These are phyloP conservation scores for Phytopythium delawarense DNA, from an alignment of 352 stramenopile species.

Conservation along the genomic window DNA sequence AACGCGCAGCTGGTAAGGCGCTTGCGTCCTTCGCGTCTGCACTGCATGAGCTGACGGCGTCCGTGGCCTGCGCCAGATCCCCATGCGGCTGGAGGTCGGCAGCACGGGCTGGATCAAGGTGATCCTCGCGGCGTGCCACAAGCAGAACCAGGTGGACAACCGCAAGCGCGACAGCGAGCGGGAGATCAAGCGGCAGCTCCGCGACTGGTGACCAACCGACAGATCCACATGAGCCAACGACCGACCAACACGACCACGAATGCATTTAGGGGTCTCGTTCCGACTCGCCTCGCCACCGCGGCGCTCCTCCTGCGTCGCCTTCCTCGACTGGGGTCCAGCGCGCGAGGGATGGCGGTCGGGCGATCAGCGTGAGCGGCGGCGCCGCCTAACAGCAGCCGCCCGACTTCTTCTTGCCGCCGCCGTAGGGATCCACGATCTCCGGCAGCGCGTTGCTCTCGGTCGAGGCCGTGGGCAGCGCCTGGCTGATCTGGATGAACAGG, in stretches of 20 bases:
- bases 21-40: not conserved
- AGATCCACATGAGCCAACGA: not conserved
- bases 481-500: constrained; percentile 91
- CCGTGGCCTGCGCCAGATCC: constrained; percentile 36
- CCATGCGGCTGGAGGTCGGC: constrained; percentile 64
- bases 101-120: constrained; percentile 85
- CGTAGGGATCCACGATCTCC: constrained; percentile 85
- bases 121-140: constrained; percentile 68
- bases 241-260: constrained; percentile 10
- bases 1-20: constrained; percentile 63
- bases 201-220: constrained; percentile 47
- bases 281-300: not conserved
- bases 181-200: constrained; percentile 68
- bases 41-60: not conserved
- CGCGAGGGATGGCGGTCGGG: not conserved
- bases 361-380: not conserved
- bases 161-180: constrained; percentile 71
- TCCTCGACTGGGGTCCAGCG: not conserved
- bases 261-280: constrained; percentile 19
- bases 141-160: constrained; percentile 61
- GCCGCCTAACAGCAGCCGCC: constrained; percentile 66
- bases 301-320: not conserved
- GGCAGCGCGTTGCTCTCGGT: constrained; percentile 78
- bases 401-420: constrained; percentile 79
- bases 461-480: constrained; percentile 66